phyloP scores from a whole-genome alignment of 192 early-diverging fungal genomes.

The Podila clonocystis region DNA sequence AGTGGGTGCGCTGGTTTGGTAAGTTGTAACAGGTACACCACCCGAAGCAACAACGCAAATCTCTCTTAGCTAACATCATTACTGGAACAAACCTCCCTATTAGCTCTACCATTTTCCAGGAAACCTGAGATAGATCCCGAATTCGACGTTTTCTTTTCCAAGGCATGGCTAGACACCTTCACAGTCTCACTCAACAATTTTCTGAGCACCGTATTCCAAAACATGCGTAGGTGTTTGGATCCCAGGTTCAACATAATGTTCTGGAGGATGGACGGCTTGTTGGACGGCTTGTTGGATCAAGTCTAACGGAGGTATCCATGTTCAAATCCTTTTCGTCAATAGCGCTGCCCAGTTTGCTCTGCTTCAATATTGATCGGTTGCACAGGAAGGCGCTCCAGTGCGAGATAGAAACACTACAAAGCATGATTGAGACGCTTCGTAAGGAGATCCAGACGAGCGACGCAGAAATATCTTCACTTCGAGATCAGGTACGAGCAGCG shows the following conservation, averaged over 20 bases:
- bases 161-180: conserved; percentile 70
- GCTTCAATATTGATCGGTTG: conserved; percentile 64
- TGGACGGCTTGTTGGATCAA: not conserved
- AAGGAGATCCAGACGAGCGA: conserved; percentile 47
- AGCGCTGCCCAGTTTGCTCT: conserved; percentile 65
- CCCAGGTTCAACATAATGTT: not conserved
- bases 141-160: conserved; percentile 69
- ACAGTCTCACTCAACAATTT: conserved; percentile 70
- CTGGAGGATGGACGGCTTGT: not conserved
- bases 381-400: conserved; percentile 50
- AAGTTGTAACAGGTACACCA: not conserved
- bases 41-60: too few relatives aligned
- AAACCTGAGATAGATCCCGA: conserved; percentile 64
- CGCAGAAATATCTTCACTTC: conserved; percentile 45
- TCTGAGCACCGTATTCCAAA: conserved; percentile 67
- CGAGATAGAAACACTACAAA: conserved; percentile 47
- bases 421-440: conserved; percentile 48
- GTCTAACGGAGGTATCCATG: not conserved
- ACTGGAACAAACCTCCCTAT: not conserved
- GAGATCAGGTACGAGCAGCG: conserved; percentile 29
- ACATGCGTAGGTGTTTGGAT: conserved; percentile 65
- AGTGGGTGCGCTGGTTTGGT: conserved; percentile 77
- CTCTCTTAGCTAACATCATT: too few relatives aligned
- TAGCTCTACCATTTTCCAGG: conserved; percentile 58
- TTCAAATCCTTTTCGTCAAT: conserved; percentile 3